Conservation (phyloP, 2,329 filamentous ascomycete species). For the Epichloe elymi region DNA sequence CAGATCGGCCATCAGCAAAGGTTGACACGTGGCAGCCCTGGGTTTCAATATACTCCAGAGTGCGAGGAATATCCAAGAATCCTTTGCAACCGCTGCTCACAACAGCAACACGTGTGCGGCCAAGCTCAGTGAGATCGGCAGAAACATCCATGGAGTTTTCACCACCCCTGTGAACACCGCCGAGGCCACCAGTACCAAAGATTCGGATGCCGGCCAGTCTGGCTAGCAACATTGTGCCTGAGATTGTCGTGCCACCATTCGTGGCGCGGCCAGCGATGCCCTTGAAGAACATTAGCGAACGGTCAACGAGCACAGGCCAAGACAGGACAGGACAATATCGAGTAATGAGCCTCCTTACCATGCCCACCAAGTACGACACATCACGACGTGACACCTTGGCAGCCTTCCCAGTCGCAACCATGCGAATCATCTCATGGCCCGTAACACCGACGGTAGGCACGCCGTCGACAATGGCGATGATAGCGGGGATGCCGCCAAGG, state of each 20-base stretch:
- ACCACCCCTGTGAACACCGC: conserved; percentile 83
- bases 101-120: conserved; percentile 77
- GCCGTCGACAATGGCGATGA: conserved; percentile 77
- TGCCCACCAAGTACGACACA: conserved; percentile 65
- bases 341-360: conserved; percentile 36
- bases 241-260: conserved; percentile 85
- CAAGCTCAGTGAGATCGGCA: conserved; percentile 87
- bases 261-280: conserved; percentile 52
- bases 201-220: conserved; percentile 77
- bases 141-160: conserved; percentile 86
- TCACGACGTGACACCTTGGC: conserved; percentile 81
- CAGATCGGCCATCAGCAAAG: conserved; percentile 68
- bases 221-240: conserved; percentile 85
- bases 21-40: conserved; percentile 74
- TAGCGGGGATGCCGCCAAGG: conserved; percentile 76
- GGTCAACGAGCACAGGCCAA: no score
- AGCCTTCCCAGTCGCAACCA: conserved; percentile 56
- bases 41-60: conserved; percentile 63
- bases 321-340: conserved; percentile 2
- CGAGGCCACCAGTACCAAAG: conserved; percentile 89
- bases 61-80: conserved; percentile 83
- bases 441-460: conserved; percentile 68
- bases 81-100: conserved; percentile 89
- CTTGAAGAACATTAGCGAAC: conserved; percentile 21
- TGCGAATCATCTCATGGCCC: conserved; percentile 56